phyloP scores from a whole-genome alignment of 345 rosid genomes.

The Eucalyptus victrix region DNA sequence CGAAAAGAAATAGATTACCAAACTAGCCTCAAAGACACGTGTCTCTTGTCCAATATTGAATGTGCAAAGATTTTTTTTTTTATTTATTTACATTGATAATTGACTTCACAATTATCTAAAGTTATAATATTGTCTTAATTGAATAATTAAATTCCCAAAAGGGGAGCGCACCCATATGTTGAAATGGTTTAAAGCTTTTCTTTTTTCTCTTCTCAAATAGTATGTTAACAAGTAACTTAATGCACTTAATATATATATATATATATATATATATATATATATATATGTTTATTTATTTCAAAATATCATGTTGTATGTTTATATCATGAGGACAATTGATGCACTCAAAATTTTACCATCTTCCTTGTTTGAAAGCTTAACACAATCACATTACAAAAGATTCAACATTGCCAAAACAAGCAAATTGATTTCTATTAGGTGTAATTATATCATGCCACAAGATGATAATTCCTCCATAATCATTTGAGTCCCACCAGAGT shows the following conservation, averaged over 20 bases:
- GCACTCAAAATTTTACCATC: rapidly evolving
- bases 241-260: neutral
- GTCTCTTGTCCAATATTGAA: neutral
- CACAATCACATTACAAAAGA: neutral
- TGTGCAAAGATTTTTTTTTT: neutral
- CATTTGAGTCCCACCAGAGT: neutral
- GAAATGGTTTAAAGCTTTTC: neutral
- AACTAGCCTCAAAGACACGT: neutral
- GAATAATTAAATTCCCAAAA: neutral
- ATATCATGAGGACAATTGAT: neutral
- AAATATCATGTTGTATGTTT: rapidly evolving
- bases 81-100: no score
- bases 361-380: neutral
- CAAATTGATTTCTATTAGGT: rapidly evolving
- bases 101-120: neutral
- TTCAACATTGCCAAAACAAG: neutral
- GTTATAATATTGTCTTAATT: neutral
- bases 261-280: no score
- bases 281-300: no score
- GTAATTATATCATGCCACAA: neutral
- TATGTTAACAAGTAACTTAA: neutral
- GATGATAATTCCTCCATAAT: neutral
- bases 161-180: neutral
- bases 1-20: rapidly evolving
- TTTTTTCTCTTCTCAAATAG: neutral